These are phyloP conservation scores for Suillus fuscotomentosus DNA, from an alignment of 768 basidiomycete species.

Conservation along the genomic window DNA sequence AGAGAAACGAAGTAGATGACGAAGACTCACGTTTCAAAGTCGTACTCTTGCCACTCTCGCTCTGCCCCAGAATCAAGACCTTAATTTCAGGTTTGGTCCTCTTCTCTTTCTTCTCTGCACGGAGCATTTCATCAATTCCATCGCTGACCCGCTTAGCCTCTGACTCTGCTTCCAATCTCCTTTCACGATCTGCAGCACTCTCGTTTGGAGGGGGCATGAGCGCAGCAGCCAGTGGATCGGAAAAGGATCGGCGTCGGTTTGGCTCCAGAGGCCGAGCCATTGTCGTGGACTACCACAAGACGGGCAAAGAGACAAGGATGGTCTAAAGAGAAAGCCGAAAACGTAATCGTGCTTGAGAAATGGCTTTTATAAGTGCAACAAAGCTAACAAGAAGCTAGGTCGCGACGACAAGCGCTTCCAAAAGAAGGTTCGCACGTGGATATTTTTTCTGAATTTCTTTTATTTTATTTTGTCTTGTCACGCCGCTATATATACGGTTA, in stretches of 20 bases:
- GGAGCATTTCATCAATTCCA: constrained; percentile 76
- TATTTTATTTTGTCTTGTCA: neutral
- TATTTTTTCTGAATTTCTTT: neutral
- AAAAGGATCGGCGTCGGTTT: constrained; percentile 45
- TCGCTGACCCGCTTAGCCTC: constrained; percentile 77
- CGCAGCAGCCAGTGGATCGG: constrained; percentile 69
- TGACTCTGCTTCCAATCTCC: constrained; percentile 60
- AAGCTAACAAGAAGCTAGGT: constrained; percentile 14
- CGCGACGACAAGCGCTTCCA: constrained; percentile 24
- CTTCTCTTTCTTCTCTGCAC: constrained; percentile 61
- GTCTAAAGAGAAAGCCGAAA: constrained; percentile 10
- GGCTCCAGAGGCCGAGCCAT: constrained; percentile 31
- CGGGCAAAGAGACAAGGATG: neutral
- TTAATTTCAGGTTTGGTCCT: constrained; percentile 65
- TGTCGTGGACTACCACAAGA: constrained; percentile 8
- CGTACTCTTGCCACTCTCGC: constrained; percentile 88
- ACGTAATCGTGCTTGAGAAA: constrained; percentile 17
- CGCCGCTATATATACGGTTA: neutral
- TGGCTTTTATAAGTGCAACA: constrained; percentile 12
- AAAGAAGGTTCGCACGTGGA: constrained; percentile 16
- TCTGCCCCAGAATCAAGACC: constrained; percentile 81
- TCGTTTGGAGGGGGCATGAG: constrained; percentile 74
- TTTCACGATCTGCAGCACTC: constrained; percentile 62
- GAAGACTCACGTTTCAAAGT: constrained; percentile 78
- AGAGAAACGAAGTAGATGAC: constrained; percentile 29